Conservation (phyloP, 176 grass and related monocot genomes). For the Canna indica region DNA sequence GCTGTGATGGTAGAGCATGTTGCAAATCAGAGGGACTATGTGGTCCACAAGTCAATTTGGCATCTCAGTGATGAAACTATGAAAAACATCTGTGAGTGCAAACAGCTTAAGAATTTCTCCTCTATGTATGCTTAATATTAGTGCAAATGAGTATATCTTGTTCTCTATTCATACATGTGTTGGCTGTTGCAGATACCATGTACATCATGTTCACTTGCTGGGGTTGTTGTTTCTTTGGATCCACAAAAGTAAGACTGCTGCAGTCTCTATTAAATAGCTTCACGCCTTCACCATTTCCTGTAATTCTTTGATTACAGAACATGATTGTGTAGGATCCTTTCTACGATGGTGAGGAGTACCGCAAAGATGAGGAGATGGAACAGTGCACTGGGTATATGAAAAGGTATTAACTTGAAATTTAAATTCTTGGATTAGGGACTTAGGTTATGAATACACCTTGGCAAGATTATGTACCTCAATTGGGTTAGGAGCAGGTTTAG, state of each 20-base stretch:
- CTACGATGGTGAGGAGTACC: slow-evolving; percentile 74
- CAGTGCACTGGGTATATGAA: slow-evolving; percentile 84
- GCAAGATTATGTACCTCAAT: no score
- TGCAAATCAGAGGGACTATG: slow-evolving; percentile 43
- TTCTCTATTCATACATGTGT: background rate
- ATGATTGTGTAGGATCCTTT: slow-evolving; percentile 45
- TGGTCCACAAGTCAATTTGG: slow-evolving; percentile 81
- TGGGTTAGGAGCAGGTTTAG: no score
- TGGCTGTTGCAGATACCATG: slow-evolving; percentile 42
- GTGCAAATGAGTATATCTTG: background rate
- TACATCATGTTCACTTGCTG: slow-evolving; percentile 91
- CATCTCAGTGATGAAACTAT: slow-evolving; percentile 66
- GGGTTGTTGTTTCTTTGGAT: slow-evolving; percentile 79
- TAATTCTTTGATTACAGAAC: background rate
- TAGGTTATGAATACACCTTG: no score
- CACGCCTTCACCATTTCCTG: background rate
- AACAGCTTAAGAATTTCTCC: background rate
- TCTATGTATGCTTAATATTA: background rate
- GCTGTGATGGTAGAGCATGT: slow-evolving; percentile 77
- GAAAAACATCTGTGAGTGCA: slow-evolving; percentile 73
- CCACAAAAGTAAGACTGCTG: slow-evolving; percentile 48
- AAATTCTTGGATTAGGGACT: background rate
- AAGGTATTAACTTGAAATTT: slow-evolving; percentile 30
- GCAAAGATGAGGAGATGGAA: slow-evolving; percentile 59
- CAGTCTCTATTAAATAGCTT: background rate